phyloP scores from a whole-genome alignment of 2,329 filamentous ascomycete species.

The Ophiosphaerella herpotricha region DNA sequence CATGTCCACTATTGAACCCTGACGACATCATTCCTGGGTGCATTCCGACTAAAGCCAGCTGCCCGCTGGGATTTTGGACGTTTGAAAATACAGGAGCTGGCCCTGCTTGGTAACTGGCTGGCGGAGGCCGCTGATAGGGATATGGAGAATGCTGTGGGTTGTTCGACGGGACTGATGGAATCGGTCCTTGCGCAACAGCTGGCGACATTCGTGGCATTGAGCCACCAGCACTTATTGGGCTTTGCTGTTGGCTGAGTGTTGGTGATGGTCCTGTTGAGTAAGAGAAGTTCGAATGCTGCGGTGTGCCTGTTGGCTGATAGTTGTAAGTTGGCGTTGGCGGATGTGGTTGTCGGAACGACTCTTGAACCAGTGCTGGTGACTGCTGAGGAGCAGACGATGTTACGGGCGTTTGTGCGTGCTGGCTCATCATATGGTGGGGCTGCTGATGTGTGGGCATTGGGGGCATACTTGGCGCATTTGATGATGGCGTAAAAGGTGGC shows the following conservation, averaged over 20 bases:
- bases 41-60: conserved; percentile 72
- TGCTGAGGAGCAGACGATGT: conserved; percentile 45
- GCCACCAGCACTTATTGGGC: conserved; percentile 53
- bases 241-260: conserved; percentile 50
- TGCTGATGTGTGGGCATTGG: conserved; percentile 52
- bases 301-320: conserved; percentile 58
- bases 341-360: conserved; percentile 63
- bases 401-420: conserved; percentile 43
- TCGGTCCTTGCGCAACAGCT: conserved; percentile 48
- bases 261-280: conserved; percentile 57
- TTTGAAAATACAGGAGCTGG: conserved; percentile 76
- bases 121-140: conserved; percentile 53
- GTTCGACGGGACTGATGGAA: conserved; percentile 54
- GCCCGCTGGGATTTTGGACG: conserved; percentile 72
- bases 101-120: conserved; percentile 49
- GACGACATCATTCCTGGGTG: conserved; percentile 59
- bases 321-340: conserved; percentile 68
- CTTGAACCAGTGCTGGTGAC: conserved; percentile 63
- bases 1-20: conserved; percentile 65
- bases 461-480: conserved; percentile 56
- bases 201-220: conserved; percentile 59
- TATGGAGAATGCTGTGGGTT: conserved; percentile 52
- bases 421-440: conserved; percentile 54
- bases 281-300: conserved; percentile 53
- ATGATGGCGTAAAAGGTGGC: conserved; percentile 64